A percentile compares a stretch with the other conserved stretches of the same genome.
phyloP scores from a whole-genome alignment of 2,329 filamentous ascomycete genomes.

The Hypoxylon sp. region DNA sequence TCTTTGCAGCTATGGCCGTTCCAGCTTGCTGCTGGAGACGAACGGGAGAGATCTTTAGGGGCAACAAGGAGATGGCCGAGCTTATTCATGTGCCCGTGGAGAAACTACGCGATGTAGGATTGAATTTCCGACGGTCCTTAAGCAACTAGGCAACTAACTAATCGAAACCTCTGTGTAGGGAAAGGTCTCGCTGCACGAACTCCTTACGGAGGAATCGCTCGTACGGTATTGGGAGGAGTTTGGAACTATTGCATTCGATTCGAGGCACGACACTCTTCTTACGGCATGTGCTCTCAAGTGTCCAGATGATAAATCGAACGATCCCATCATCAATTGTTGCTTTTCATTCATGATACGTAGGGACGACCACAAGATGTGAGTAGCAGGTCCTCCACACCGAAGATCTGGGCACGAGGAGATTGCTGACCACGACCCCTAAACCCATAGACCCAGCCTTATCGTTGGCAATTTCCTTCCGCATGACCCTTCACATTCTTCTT shows the following conservation, averaged over 20 bases:
- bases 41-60: constrained; percentile 96
- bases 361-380: constrained; percentile 96
- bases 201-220: constrained; percentile 92
- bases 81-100: constrained; percentile 94
- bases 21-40: constrained; percentile 97
- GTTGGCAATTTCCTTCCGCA: constrained; percentile 97
- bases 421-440: constrained; percentile 38
- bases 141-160: constrained; percentile 20
- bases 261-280: constrained; percentile 91
- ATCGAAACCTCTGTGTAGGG: constrained; percentile 66
- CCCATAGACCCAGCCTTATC: constrained; percentile 84
- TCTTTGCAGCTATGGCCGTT: constrained; percentile 99
- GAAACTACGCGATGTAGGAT: constrained; percentile 85
- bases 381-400: constrained; percentile 28
- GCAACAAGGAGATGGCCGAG: constrained; percentile 99
- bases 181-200: constrained; percentile 93
- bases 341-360: constrained; percentile 97
- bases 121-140: constrained; percentile 52
- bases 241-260: constrained; percentile 95
- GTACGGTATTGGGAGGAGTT: constrained; percentile 99
- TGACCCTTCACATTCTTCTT: constrained; percentile 65
- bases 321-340: constrained; percentile 87
- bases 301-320: constrained; percentile 74
- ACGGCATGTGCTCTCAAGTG: constrained; percentile 93
- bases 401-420: constrained; percentile 1